Conservation (phyloP, 306 rosid species). For the Rubus parviflorus region DNA sequence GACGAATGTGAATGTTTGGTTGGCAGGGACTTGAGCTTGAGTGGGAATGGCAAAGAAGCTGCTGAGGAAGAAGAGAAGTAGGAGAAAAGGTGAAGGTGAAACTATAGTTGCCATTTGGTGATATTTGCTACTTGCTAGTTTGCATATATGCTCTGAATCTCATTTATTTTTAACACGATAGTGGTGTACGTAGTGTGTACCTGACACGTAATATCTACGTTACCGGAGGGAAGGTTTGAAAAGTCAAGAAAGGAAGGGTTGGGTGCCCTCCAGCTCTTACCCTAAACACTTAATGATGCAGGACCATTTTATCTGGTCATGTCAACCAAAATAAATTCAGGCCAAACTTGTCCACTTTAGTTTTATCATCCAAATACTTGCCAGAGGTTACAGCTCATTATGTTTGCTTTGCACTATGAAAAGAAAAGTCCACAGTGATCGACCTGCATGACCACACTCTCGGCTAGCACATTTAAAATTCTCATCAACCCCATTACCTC, state of each 20-base stretch:
- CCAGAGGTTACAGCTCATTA: not conserved
- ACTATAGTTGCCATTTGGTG: not conserved
- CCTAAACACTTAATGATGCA: not conserved
- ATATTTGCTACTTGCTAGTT: not conserved
- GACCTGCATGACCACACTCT: not conserved
- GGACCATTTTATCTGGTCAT: not conserved
- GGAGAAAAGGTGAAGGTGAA: not conserved
- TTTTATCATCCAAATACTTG: not conserved
- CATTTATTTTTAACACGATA: not conserved
- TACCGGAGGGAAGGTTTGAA: not conserved
- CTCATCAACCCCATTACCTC: not conserved
- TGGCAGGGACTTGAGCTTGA: slow-evolving; percentile 34
- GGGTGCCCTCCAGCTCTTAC: not conserved
- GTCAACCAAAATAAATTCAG: not conserved
- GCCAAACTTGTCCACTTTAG: not conserved
- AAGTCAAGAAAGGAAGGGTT: not conserved
- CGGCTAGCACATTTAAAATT: not conserved
- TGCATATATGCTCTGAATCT: not conserved
- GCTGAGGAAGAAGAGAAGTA: slow-evolving; percentile 5
- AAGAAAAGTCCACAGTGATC: not conserved
- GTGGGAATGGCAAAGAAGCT: slow-evolving; percentile 10
- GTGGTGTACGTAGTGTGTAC: not conserved
- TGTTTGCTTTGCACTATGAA: not conserved
- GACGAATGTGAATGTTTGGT: slow-evolving; percentile 26
- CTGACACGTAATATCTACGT: not conserved